Percentiles rank a stretch among this genome's conserved stretches.
Conservation (phyloP, 495 filamentous ascomycete genomes). For the Rhypophila decipiens region DNA sequence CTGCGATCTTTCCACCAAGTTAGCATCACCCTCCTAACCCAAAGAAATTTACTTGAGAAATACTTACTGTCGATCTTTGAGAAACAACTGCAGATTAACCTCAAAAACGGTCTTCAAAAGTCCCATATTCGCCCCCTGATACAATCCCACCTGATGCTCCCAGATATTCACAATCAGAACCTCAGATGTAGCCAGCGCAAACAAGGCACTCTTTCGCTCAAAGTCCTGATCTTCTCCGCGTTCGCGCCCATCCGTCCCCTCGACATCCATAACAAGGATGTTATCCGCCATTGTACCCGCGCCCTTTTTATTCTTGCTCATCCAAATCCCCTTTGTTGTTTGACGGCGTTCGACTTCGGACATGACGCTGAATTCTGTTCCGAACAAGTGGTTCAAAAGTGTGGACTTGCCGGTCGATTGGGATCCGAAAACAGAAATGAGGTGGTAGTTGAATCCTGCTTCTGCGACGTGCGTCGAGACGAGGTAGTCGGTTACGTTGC, state of each 20-base stretch:
- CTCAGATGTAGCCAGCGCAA: constrained; percentile 95
- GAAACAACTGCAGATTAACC: constrained; percentile 91
- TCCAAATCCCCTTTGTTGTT: constrained; percentile 98
- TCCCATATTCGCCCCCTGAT: constrained; percentile 98
- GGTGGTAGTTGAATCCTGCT: constrained; percentile 96
- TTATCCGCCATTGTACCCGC: constrained; percentile 73
- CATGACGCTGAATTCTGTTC: constrained; percentile 95
- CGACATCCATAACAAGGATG: constrained; percentile 98
- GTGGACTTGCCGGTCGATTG: constrained; percentile 99
- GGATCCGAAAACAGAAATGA: constrained; percentile 97
- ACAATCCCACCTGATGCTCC: constrained; percentile 97
- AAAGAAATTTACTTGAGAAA: no score
- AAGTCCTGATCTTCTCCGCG: constrained; percentile 98
- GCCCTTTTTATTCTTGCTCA: constrained; percentile 92
- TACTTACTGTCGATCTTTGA: constrained; percentile 84
- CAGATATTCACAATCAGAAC: constrained; percentile 98
- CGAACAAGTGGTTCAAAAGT: constrained; percentile 90
- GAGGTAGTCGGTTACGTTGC: constrained; percentile 76
- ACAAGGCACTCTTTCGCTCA: constrained; percentile 94
- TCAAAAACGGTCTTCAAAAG: constrained; percentile 97
- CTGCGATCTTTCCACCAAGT: constrained; percentile 78
- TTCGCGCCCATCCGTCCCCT: constrained; percentile 95
- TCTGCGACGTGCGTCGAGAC: constrained; percentile 68
- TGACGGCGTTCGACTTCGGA: constrained; percentile 82
- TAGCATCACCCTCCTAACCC: no score